These are phyloP conservation scores for Aureobasidium zeae DNA, from an alignment of 2,329 filamentous ascomycete genomes.

Conservation along the genomic window DNA sequence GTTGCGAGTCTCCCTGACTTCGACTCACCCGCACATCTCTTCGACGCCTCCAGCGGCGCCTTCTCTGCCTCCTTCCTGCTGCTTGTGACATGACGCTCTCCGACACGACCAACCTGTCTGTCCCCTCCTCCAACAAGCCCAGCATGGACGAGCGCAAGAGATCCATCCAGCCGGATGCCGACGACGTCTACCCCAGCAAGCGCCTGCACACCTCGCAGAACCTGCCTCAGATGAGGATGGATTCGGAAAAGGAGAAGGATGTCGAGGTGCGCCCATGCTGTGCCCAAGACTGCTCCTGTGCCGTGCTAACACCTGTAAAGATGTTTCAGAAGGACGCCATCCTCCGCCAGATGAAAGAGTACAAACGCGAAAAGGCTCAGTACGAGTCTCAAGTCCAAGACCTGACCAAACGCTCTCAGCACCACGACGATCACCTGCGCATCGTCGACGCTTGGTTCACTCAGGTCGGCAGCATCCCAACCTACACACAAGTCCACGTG, in stretches of 20 bases:
- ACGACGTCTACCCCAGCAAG: slow-evolving; percentile 82
- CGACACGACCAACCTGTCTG: slow-evolving; percentile 62
- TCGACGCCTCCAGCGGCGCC: slow-evolving; percentile 6
- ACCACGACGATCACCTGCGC: slow-evolving; percentile 89
- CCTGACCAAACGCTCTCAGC: slow-evolving; percentile 63
- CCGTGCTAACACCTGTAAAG: slow-evolving; percentile 30
- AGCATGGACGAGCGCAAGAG: slow-evolving; percentile 99
- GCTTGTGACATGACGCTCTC: slow-evolving; percentile 63
- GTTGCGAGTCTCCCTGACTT: not conserved
- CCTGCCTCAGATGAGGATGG: slow-evolving; percentile 56
- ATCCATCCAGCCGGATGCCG: slow-evolving; percentile 68
- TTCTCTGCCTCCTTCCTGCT: slow-evolving; percentile 22
- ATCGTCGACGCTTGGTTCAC: slow-evolving; percentile 89
- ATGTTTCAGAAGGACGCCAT: slow-evolving; percentile 94
- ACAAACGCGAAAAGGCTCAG: slow-evolving; percentile 79
- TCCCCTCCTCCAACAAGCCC: slow-evolving; percentile 72
- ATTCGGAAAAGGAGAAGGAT: slow-evolving; percentile 59
- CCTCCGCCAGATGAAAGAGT: slow-evolving; percentile 94
- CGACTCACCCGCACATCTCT: not conserved
- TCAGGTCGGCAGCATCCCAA: slow-evolving; percentile 53
- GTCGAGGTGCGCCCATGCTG: slow-evolving; percentile 54
- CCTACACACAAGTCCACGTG: not conserved
- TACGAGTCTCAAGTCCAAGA: slow-evolving; percentile 75
- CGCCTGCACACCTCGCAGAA: slow-evolving; percentile 72
- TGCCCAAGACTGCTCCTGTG: not conserved